Evolutionary conservation across 306 rosid genomes (phyloP).

Genomic region (Comarum palustre): DNA sequence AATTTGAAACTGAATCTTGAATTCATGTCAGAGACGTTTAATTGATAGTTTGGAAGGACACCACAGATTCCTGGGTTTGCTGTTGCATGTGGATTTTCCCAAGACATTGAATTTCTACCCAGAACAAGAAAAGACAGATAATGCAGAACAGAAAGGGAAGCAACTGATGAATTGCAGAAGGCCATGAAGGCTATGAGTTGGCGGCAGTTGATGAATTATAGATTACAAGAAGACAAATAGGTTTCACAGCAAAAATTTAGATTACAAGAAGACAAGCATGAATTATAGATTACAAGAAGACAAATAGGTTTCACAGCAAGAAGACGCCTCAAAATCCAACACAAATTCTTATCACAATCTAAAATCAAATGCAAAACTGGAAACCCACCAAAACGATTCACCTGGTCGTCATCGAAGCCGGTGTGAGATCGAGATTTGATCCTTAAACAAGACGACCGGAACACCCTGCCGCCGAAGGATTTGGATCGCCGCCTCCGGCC

Average conservation of each 20-base stretch:
- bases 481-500: too few species aligned
- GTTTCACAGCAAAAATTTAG: not conserved
- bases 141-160: not conserved
- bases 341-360: not conserved
- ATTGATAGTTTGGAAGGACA: not conserved
- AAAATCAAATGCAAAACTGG: not conserved
- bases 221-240: not conserved
- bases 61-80: not conserved
- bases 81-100: not conserved
- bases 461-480: too few species aligned
- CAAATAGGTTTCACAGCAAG: not conserved
- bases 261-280: too few species aligned
- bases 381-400: not conserved
- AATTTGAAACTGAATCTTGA: not conserved
- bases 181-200: too few species aligned
- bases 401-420: too few species aligned
- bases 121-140: not conserved
- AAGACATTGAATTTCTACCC: not conserved
- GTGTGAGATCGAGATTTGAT: too few species aligned
- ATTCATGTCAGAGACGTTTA: not conserved
- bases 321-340: not conserved
- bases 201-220: constrained; percentile 52
- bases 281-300: not conserved
- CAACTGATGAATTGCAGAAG: not conserved
- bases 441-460: too few species aligned